Evolutionary conservation across 441 rosid species (phyloP).

Genomic region (Croton laevigatus): DNA sequence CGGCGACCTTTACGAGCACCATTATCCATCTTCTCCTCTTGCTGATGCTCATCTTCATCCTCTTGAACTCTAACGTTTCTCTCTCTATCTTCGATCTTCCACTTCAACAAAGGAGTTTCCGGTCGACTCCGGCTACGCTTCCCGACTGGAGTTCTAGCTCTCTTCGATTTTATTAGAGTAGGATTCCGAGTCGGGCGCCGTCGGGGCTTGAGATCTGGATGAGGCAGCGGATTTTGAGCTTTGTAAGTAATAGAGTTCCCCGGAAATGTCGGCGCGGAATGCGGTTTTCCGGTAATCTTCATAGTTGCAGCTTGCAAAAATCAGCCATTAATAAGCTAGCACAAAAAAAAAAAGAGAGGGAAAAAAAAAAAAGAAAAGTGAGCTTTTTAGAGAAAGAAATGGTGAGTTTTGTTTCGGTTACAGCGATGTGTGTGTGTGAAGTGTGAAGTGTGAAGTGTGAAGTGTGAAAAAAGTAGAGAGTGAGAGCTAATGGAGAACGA

Average conservation of each 20-base stretch:
- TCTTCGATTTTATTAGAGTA: slow-evolving; percentile 46
- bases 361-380: neutral
- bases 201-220: slow-evolving; percentile 38
- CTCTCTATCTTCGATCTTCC: slow-evolving; percentile 65
- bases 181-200: slow-evolving; percentile 47
- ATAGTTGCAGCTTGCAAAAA: neutral
- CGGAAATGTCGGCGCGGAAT: slow-evolving; percentile 36
- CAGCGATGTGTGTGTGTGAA: neutral
- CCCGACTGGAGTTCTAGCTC: slow-evolving; percentile 38
- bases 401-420: neutral
- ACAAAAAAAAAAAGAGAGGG: neutral
- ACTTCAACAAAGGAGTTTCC: slow-evolving; percentile 77
- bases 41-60: slow-evolving; percentile 24
- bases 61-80: slow-evolving; percentile 29
- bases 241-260: slow-evolving; percentile 15
- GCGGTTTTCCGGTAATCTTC: slow-evolving; percentile 22
- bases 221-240: slow-evolving; percentile 25
- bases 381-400: slow-evolving; percentile 7
- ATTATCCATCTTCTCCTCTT: slow-evolving; percentile 22
- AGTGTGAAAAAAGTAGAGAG: neutral
- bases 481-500: neutral
- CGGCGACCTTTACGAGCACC: slow-evolving; percentile 34
- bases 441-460: neutral
- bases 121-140: slow-evolving; percentile 57
- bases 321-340: slow-evolving; percentile 16